phyloP scores from a whole-genome alignment of 305 asterid genomes.

The Euphrasia arctica region DNA sequence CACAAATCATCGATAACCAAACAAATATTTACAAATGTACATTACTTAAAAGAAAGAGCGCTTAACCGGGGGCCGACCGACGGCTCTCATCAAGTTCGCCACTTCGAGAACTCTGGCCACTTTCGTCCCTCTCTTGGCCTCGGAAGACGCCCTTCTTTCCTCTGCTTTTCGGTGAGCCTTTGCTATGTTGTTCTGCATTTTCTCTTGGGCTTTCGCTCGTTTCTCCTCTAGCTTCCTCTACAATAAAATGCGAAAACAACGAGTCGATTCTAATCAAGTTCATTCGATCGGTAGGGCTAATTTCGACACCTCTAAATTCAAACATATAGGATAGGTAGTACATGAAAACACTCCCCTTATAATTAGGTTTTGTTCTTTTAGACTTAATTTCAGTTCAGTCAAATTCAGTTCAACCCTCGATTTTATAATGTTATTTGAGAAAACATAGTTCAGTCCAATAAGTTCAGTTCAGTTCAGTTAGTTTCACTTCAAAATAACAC shows the following conservation, averaged over 20 bases:
- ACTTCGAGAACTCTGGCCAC: conserved; percentile 76
- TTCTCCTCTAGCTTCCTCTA: conserved; percentile 96
- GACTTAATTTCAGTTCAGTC: too few species aligned
- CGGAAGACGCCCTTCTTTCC: conserved; percentile 90
- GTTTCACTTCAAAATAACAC: too few species aligned
- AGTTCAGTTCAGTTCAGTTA: too few species aligned
- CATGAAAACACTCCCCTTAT: too few species aligned
- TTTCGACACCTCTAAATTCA: too few species aligned
- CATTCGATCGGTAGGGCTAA: not conserved
- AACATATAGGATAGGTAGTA: too few species aligned
- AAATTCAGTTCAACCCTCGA: too few species aligned
- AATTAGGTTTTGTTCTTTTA: too few species aligned
- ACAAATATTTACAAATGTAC: conserved; percentile 29
- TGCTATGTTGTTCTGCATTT: conserved; percentile 88
- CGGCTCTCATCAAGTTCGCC: conserved; percentile 84
- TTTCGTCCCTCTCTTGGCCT: conserved; percentile 91
- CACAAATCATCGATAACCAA: conserved; percentile 9
- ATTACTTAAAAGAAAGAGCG: conserved; percentile 65
- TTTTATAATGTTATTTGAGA: too few species aligned
- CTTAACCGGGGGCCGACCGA: conserved; percentile 81
- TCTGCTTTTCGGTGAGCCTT: conserved; percentile 93
- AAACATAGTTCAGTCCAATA: too few species aligned
- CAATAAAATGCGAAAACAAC: not conserved
- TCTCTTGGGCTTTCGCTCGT: conserved; percentile 81
- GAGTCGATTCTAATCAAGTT: not conserved